Conservation (phyloP, 495 filamentous ascomycete genomes). For the Tirmania nivea region DNA sequence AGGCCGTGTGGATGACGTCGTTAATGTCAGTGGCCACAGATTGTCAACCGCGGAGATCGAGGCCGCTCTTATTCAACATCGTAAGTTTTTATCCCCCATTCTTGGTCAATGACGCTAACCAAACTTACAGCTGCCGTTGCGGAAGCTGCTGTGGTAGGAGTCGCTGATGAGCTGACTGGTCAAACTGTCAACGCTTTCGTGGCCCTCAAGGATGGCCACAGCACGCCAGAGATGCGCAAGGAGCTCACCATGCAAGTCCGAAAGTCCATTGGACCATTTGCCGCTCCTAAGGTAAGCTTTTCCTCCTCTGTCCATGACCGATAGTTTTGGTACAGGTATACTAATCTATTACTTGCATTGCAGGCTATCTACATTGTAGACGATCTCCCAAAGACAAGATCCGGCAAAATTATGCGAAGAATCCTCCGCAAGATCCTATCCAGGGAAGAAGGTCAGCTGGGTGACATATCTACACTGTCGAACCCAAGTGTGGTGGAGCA, state of each 20-base stretch:
- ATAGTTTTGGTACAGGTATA: background rate
- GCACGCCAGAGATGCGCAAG: constrained; percentile 65
- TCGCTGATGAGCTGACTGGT: constrained; percentile 78
- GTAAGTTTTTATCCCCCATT: constrained; percentile 23
- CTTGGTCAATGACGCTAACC: background rate
- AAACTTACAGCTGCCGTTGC: constrained; percentile 40
- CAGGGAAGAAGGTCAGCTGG: constrained; percentile 89
- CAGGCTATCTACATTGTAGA: constrained; percentile 61
- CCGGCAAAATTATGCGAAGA: constrained; percentile 95
- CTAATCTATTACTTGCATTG: background rate
- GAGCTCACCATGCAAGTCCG: constrained; percentile 86
- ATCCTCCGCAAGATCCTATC: constrained; percentile 93
- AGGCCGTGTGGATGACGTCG: constrained; percentile 92
- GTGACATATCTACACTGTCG: constrained; percentile 58
- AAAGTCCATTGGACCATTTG: constrained; percentile 92
- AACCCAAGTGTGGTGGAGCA: constrained; percentile 48
- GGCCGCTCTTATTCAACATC: constrained; percentile 82
- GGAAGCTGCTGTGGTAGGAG: constrained; percentile 89
- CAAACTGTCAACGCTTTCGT: constrained; percentile 97
- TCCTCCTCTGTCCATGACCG: background rate
- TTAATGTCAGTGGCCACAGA: constrained; percentile 91
- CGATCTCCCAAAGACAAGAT: constrained; percentile 88
- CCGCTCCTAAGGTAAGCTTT: constrained; percentile 47
- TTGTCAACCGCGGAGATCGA: constrained; percentile 96
- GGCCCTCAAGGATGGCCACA: constrained; percentile 67